Base-by-base conservation (phyloP, 2,329 filamentous ascomycete species). In the Fusarium dlaminii region DNA sequence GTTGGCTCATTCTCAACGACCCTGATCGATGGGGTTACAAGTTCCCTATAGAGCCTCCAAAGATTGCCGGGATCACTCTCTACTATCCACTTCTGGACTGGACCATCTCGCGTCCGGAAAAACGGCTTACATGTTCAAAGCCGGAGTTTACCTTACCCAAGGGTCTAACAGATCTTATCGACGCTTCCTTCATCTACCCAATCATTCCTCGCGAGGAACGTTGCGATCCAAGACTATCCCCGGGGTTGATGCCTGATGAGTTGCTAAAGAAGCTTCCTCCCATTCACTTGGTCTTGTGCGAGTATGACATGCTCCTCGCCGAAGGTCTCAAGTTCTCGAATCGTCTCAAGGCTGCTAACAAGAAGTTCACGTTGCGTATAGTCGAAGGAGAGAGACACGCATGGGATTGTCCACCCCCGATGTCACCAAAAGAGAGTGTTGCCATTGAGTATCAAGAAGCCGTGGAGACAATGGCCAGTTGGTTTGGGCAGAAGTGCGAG, bases 51-150 rank as follows among this genome's bases (percentile, higher is more conserved):
- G 82, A 86, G 3, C 79, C 83, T 5, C 85, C 89, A 49, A 79
- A 81, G 13, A 84, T 92, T 66, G 80, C 84, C 30, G 89, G 88
- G 24, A 81, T 90, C 5, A 84, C 85, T 12, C 85, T 90, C 40
- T 92, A 89, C 83, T 92, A 92, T 76, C 90, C 90, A 1, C 84
- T 89, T 1, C 85, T 89, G 43, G 90, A 92, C 79, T 91, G 89
- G 81, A 91, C 89, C 5, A 83, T 87, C 20, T 85, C 85, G 8
- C 87, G 90, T 9, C 85, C 85, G 1, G 84, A 87, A 57, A 90
- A 91, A 73, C 86, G 90, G 5, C 82, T 84, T n/a, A 84, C 85
- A 5, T 90, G 87, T 65, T 75, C 83, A 7, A 83, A 85, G 4
- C 90, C 90, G 0, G 89, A 91, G 39, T 86, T 88, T 56, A 90